These are phyloP conservation scores for Chenopodium album DNA, from an alignment of 148 eudicot species.

Conservation along the genomic window DNA sequence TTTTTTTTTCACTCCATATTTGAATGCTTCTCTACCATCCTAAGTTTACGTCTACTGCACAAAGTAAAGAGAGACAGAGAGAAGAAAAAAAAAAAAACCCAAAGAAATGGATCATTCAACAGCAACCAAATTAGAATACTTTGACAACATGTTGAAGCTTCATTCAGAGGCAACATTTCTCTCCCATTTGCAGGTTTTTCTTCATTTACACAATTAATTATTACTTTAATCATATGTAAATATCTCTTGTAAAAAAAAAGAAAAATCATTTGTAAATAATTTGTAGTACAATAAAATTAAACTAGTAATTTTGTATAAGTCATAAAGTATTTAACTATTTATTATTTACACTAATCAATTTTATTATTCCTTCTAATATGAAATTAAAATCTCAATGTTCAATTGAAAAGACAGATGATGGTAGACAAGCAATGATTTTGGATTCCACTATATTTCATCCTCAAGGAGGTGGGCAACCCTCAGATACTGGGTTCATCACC, in stretches of 20 bases:
- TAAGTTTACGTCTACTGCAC: too few species aligned
- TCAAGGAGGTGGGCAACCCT: constrained; percentile 94
- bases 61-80: too few species aligned
- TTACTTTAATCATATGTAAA: too few species aligned
- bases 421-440: constrained; percentile 46
- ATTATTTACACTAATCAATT: too few species aligned
- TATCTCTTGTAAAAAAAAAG: too few species aligned
- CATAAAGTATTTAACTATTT: too few species aligned
- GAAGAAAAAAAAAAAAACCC: too few species aligned
- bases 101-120: background rate
- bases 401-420: constrained; percentile 49
- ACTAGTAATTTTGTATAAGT: too few species aligned
- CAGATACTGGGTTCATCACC: constrained; percentile 63
- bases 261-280: background rate
- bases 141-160: constrained; percentile 43
- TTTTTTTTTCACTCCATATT: too few species aligned
- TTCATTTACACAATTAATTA: background rate
- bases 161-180: constrained; percentile 45
- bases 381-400: background rate
- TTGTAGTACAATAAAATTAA: too few species aligned
- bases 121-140: constrained; percentile 55
- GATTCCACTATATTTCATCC: constrained; percentile 85
- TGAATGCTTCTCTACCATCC: too few species aligned
- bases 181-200: constrained; percentile 41
- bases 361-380: background rate